Evolutionary conservation across 2,329 filamentous ascomycete species (phyloP).

Genomic region (Penicillium sumatraense): DNA sequence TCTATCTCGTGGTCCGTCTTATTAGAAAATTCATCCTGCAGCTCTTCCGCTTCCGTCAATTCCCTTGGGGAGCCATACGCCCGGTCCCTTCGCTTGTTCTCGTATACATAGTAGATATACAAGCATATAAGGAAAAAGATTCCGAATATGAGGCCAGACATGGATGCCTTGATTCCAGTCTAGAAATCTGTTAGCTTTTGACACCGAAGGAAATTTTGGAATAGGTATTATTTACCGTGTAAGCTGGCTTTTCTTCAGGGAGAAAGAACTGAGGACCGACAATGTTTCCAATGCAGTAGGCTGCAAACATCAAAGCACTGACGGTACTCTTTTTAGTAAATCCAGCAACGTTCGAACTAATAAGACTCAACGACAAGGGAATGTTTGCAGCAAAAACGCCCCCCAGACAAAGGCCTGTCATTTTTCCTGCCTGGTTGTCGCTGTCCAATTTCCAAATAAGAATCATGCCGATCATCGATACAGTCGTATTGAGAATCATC

Average conservation of each 20-base stretch:
- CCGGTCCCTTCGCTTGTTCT: constrained; percentile 36
- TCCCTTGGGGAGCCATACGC: constrained; percentile 30
- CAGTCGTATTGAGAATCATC: constrained; percentile 38
- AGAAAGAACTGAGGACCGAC: constrained; percentile 40
- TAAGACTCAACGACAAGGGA: constrained; percentile 39
- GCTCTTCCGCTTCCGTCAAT: constrained; percentile 31
- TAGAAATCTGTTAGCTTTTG: constrained; percentile 12
- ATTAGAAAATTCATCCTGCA: constrained; percentile 37
- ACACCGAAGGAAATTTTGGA: too few relatives aligned
- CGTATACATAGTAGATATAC: constrained; percentile 33
- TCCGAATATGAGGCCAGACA: constrained; percentile 35
- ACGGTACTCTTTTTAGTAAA: constrained; percentile 42
- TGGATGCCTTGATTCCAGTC: constrained; percentile 40
- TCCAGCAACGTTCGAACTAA: constrained; percentile 41
- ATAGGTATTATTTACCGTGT: constrained; percentile 28
- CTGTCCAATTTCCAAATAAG: constrained; percentile 36
- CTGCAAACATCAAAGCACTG: constrained; percentile 56
- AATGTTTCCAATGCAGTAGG: constrained; percentile 41
- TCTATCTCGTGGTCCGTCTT: constrained; percentile 41
- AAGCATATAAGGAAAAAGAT: constrained; percentile 36
- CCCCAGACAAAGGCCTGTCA: constrained; percentile 36
- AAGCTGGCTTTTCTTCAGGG: constrained; percentile 35
- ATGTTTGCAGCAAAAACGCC: constrained; percentile 41
- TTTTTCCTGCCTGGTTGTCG: constrained; percentile 29
- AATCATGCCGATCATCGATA: constrained; percentile 38